phyloP scores from a whole-genome alignment of 2,329 filamentous ascomycete genomes.

The Phoma sp. region DNA sequence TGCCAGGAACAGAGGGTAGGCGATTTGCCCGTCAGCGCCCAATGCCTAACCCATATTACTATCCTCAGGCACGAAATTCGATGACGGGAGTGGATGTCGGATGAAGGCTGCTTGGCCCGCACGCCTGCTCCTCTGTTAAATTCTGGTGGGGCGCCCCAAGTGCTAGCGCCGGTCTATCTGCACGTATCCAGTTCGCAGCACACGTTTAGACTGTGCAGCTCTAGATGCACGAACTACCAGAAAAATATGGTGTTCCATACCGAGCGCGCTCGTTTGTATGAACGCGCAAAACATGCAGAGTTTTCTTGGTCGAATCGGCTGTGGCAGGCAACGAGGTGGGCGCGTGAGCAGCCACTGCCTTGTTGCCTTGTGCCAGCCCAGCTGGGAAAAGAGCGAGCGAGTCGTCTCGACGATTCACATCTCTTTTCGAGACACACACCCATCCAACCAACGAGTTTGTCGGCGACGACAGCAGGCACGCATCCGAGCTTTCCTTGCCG shows the following conservation, averaged over 20 bases:
- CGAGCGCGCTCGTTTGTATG: neutral
- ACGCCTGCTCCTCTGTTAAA: slow-evolving; percentile 21
- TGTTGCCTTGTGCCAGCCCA: slow-evolving; percentile 16
- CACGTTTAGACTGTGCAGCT: neutral
- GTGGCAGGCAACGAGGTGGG: slow-evolving; percentile 5
- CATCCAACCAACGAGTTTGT: slow-evolving; percentile 1
- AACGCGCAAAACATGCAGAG: neutral
- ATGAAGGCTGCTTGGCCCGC: slow-evolving; percentile 14
- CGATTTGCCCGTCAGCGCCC: slow-evolving; percentile 33
- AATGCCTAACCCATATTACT: slow-evolving; percentile 33
- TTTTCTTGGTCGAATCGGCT: neutral
- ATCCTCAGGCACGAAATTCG: slow-evolving; percentile 3
- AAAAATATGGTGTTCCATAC: no score
- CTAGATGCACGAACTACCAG: no score
- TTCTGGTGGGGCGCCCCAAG: slow-evolving; percentile 25
- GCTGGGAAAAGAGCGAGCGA: slow-evolving; percentile 1
- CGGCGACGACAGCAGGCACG: neutral
- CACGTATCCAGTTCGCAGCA: slow-evolving; percentile 22
- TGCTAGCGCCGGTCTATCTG: slow-evolving; percentile 13
- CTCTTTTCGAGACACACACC: slow-evolving; percentile 7
- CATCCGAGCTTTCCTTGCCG: neutral
- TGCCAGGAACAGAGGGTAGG: slow-evolving; percentile 29
- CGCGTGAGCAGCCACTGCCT: slow-evolving; percentile 13
- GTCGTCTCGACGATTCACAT: slow-evolving; percentile 9
- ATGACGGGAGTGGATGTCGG: slow-evolving; percentile 13